Evolutionary conservation across 202 grass and related monocot species (phyloP), one percentile per base, ranked within the genome.

Genomic region (Carex sylvatica): DNA sequence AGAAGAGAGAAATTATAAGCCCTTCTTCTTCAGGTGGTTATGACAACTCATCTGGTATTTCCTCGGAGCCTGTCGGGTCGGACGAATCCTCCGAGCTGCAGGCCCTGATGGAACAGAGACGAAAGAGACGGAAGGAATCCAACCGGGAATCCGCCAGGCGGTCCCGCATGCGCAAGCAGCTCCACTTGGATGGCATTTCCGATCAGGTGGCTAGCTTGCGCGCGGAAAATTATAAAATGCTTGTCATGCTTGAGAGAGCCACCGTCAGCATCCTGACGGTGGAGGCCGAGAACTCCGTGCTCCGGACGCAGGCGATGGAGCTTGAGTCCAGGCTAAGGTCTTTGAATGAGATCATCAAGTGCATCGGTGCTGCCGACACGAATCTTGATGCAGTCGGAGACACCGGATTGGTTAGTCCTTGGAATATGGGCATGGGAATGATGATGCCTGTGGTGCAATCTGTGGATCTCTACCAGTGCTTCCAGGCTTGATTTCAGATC

Each of bases 121-220:
- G 90, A 75, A 87, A 86, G 64, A 79, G 88, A 80, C 86, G 93
- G 62, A 87, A 89, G 88, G 87, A 86, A 61, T 95, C 90, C 76
- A 95, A 95, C 84, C 90, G 93, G 1, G 90, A 95, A 86, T 95
- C 93, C 4, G 93, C 90, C 18, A 75, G 86, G 80, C 85, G 93
- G 74, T 90, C 93, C 56, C 81, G 90, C 33, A 61, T 84, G 69
- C 84, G 90, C 64, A 89, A 87, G 84, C 87, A 87, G 70, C 59
- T 87, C 23, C 93, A 87, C 72, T 24, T 91, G 23, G 93, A 92
- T 56, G 88, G 83, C n/a, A 82, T 95, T 78, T 64, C 84, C 14
- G 13, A 35, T 18, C 77, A 72, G 74, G 83, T 80, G 4, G 68
- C 61, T 10, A 76, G 67, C 70, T 88, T 95, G 13, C 88, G 90